phyloP scores from a whole-genome alignment of 2,329 filamentous ascomycete species.

The Colletotrichum lini region DNA sequence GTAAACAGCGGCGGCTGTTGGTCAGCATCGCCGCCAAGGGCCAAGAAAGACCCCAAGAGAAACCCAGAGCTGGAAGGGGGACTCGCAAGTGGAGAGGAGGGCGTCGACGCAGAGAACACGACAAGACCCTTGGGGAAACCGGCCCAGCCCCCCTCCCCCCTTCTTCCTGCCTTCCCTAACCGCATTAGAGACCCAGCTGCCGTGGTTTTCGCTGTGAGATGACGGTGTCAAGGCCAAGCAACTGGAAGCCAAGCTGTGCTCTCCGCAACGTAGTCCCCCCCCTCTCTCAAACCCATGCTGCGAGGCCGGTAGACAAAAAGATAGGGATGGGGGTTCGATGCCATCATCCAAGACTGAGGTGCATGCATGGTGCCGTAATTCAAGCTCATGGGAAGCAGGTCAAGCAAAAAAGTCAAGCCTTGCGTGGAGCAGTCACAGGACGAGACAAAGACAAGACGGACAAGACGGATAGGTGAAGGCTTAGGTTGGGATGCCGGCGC shows the following conservation, averaged over 20 bases:
- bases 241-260: constrained; percentile 10
- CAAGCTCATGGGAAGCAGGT: constrained; percentile 27
- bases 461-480: constrained; percentile 31
- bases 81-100: constrained; percentile 27
- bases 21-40: constrained; percentile 28
- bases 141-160: neutral
- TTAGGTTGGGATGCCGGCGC: constrained; percentile 26
- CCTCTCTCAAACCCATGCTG: neutral
- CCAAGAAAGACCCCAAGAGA: constrained; percentile 24
- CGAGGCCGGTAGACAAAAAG: constrained; percentile 11
- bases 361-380: constrained; percentile 37
- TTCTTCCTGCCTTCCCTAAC: neutral
- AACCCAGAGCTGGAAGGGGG: constrained; percentile 18
- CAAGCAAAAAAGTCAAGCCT: constrained; percentile 17
- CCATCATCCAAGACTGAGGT: constrained; percentile 39
- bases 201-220: constrained; percentile 21
- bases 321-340: constrained; percentile 9
- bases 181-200: constrained; percentile 12
- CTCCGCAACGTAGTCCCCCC: neutral
- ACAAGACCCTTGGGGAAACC: constrained; percentile 11
- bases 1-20: constrained; percentile 6
- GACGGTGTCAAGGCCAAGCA: constrained; percentile 23
- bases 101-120: constrained; percentile 23
- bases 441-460: constrained; percentile 24
- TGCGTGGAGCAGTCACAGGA: constrained; percentile 13